A percentile compares a stretch with the other conserved stretches of the same genome.
Conservation (phyloP, 208 protist genomes). For the Leishmania amazonensis region DNA sequence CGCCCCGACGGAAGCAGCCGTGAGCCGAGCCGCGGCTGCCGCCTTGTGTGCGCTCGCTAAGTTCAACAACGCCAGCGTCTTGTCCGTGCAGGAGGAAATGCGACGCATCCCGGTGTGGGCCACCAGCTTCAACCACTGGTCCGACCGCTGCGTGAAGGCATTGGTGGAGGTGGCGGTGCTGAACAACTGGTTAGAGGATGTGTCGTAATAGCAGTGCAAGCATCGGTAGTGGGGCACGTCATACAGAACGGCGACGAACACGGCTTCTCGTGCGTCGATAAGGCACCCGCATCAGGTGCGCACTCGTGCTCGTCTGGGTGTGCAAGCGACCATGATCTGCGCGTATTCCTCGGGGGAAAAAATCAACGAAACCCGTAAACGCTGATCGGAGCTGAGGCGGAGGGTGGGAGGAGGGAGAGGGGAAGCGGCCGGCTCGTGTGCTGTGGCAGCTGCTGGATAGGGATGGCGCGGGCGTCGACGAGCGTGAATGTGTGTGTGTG, state of each 20-base stretch:
- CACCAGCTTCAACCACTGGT: constrained; percentile 53
- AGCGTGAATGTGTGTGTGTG: neutral
- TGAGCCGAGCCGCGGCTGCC: constrained; percentile 48
- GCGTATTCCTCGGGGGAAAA: neutral
- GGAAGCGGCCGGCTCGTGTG: neutral
- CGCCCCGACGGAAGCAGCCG: constrained; percentile 32
- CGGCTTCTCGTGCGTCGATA: neutral
- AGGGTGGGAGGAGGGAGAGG: neutral
- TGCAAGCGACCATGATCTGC: neutral
- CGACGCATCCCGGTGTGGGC: constrained; percentile 53
- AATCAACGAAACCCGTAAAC: neutral
- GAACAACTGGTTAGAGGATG: constrained; percentile 75
- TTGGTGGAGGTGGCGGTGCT: constrained; percentile 73
- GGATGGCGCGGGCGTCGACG: neutral
- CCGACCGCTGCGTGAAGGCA: constrained; percentile 49
- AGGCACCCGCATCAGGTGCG: neutral
- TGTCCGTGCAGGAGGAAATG: constrained; percentile 65
- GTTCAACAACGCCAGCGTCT: constrained; percentile 56
- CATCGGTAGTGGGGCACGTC: neutral
- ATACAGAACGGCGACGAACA: neutral
- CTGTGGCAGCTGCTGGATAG: no score
- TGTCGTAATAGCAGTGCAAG: constrained; percentile 5
- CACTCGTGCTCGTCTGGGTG: neutral
- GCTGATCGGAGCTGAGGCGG: neutral
- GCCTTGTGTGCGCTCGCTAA: constrained; percentile 71